phyloP scores from a whole-genome alignment of 139 green algal genomes.

The Tetraselmis chui region DNA sequence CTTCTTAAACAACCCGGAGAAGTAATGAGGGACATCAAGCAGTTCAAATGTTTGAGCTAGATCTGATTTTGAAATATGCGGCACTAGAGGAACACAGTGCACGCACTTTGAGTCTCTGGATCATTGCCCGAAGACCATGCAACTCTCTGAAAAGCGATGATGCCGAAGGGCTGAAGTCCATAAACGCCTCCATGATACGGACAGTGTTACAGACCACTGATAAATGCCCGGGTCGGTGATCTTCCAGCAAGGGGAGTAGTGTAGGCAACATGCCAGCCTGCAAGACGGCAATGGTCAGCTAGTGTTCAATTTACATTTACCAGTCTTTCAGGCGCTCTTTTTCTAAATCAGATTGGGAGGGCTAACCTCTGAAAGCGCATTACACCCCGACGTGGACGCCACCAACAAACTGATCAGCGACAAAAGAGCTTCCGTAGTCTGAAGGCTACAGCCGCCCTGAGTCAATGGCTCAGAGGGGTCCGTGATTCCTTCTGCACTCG shows the following conservation, averaged over 20 bases:
- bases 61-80: no score
- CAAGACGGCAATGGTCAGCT: no score
- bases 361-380: slow-evolving; percentile 55
- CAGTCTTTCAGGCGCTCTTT: no score
- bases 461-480: background rate
- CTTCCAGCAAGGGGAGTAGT: slow-evolving; percentile 76
- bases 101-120: slow-evolving; percentile 64
- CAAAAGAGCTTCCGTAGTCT: slow-evolving; percentile 81
- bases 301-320: background rate
- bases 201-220: slow-evolving; percentile 59
- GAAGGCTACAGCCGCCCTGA: slow-evolving; percentile 10
- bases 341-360: no score
- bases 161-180: slow-evolving; percentile 71
- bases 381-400: slow-evolving; percentile 53
- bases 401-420: slow-evolving; percentile 65
- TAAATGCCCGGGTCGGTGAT: slow-evolving; percentile 49
- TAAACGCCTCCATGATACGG: slow-evolving; percentile 79
- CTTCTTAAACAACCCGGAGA: no score
- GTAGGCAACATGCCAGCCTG: slow-evolving; percentile 64
- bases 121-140: slow-evolving; percentile 63
- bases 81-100: no score
- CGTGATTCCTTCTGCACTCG: no score
- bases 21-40: no score
- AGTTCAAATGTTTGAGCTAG: no score
- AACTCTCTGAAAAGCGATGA: slow-evolving; percentile 75